phyloP scores from a whole-genome alignment of 1,139 yeast genomes.

The Entelexis paramagnoliae region DNA sequence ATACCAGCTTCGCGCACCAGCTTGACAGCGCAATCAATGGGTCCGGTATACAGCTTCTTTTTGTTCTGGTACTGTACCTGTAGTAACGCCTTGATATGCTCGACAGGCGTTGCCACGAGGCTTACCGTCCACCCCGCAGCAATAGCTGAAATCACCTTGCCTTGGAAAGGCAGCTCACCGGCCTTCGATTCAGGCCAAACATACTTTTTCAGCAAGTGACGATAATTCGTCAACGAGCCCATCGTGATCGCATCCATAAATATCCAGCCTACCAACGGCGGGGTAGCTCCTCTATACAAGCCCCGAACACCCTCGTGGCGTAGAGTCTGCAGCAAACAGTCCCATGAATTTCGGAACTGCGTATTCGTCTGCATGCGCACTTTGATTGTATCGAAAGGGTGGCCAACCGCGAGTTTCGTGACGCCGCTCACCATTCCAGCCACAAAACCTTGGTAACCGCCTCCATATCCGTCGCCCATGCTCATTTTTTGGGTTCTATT shows the following conservation, averaged over 20 bases:
- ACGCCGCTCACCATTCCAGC: conserved; percentile 86
- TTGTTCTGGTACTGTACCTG: conserved; percentile 81
- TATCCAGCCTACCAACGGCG: conserved; percentile 89
- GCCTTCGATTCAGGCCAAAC: conserved; percentile 44
- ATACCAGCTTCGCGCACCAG: conserved; percentile 51
- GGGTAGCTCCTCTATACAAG: conserved; percentile 80
- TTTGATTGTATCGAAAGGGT: conserved; percentile 85
- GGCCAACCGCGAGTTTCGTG: conserved; percentile 81
- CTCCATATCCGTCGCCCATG: conserved; percentile 22
- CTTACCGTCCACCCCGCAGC: conserved; percentile 81
- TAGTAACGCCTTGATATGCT: conserved; percentile 74
- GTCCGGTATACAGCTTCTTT: conserved; percentile 62
- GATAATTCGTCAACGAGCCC: conserved; percentile 71
- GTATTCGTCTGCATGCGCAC: conserved; percentile 75
- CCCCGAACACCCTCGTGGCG: conserved; percentile 66
- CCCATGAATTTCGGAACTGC: conserved; percentile 70
- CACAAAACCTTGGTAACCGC: conserved; percentile 57
- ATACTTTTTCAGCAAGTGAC: conserved; percentile 54
- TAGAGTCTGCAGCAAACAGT: conserved; percentile 64
- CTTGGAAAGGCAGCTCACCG: conserved; percentile 53
- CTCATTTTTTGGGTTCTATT: conserved; percentile 10
- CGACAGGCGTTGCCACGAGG: conserved; percentile 89
- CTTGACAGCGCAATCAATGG: conserved; percentile 51
- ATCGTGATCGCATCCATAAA: conserved; percentile 77
- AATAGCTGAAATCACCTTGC: conserved; percentile 69